Base-by-base conservation (phyloP, 2,329 filamentous ascomycete species). In the Apiospora malaysiana region DNA sequence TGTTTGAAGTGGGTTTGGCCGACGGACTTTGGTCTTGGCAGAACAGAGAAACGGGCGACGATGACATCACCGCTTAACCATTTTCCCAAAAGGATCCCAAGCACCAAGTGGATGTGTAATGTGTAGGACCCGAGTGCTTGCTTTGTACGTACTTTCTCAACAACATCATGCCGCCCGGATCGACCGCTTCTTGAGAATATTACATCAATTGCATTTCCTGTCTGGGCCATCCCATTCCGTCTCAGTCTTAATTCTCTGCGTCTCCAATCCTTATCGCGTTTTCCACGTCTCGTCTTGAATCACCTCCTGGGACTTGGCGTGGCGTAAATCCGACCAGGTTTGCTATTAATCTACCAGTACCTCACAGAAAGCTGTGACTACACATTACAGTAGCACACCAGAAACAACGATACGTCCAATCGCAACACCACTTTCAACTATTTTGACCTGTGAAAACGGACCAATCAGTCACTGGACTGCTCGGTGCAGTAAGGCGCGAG, bases 271-370 rank as follows among this genome's bases (percentile, higher is more conserved):
- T 40, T 40, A 40, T 63, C 27, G 51, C 27, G 51, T 21, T 59
- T 59, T 21, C 2, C 51, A 59, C 51, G 27, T 40, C 56, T 40
- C 56, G 12, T 63, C 56, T 32, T n/a, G 9, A 40, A 40, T 16
- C 56, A 23, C 32, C 16, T 18, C 2, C 9, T 63, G 56, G 32
- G 21, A 63, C 18, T 40, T 63, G 23, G 27, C 32, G 56, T 63
- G 56, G 56, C 56, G 56, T 63, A 40, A 12, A n/a, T 63, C 56
- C 56, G 56, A 18, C 32, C 32, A 63, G 18, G 32, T 40, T 63
- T 59, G 12, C 32, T n/a, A 5, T 40, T 63, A 40, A 63, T 63
- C 18, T 32, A 32, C 27, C 9, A 40, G 16, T n/a, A 32, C 37
- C 27, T 40, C 37, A n/a, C 27, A 4, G 25, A 46, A 47, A 8